These are phyloP conservation scores for Protomyces arabidopsidicola DNA, from an alignment of 1,139 yeast genomes.

Conservation along the genomic window DNA sequence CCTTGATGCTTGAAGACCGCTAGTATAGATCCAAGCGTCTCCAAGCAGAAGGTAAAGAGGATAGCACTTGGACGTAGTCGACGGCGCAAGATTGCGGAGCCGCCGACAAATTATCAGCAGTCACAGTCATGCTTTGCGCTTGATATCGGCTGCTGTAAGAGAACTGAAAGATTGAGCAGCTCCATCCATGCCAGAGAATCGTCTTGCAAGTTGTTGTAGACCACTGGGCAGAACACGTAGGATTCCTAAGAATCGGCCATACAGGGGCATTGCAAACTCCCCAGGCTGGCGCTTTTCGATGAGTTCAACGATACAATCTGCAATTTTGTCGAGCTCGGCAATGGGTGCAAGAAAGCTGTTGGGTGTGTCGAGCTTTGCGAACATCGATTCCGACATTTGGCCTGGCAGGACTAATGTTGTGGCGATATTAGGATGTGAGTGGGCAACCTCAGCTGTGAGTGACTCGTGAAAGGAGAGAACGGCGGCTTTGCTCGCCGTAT, in stretches of 20 bases:
- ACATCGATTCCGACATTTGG: slow-evolving; percentile 70
- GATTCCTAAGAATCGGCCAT: slow-evolving; percentile 67
- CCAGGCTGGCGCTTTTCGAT: slow-evolving; percentile 61
- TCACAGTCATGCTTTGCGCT: neutral
- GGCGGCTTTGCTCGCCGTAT: slow-evolving; percentile 89
- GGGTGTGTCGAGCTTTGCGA: slow-evolving; percentile 66
- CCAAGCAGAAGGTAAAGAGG: no score
- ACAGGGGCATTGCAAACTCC: slow-evolving; percentile 67
- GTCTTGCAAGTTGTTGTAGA: slow-evolving; percentile 52
- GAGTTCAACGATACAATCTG: slow-evolving; percentile 53
- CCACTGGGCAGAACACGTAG: slow-evolving; percentile 73
- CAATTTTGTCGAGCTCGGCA: slow-evolving; percentile 62
- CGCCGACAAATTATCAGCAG: neutral
- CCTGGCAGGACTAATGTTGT: slow-evolving; percentile 83
- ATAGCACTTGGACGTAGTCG: no score
- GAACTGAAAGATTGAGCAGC: slow-evolving; percentile 30
- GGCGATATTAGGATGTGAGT: slow-evolving; percentile 57
- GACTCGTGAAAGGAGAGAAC: slow-evolving; percentile 79
- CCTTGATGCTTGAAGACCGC: no score
- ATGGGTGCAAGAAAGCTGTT: slow-evolving; percentile 74
- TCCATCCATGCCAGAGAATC: slow-evolving; percentile 58
- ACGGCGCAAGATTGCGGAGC: no score
- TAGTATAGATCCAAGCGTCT: no score
- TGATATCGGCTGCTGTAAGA: neutral
- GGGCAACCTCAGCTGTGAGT: slow-evolving; percentile 63